Base-by-base conservation (phyloP, 805 yeast genomes). In the Clavispora phyllophila region DNA sequence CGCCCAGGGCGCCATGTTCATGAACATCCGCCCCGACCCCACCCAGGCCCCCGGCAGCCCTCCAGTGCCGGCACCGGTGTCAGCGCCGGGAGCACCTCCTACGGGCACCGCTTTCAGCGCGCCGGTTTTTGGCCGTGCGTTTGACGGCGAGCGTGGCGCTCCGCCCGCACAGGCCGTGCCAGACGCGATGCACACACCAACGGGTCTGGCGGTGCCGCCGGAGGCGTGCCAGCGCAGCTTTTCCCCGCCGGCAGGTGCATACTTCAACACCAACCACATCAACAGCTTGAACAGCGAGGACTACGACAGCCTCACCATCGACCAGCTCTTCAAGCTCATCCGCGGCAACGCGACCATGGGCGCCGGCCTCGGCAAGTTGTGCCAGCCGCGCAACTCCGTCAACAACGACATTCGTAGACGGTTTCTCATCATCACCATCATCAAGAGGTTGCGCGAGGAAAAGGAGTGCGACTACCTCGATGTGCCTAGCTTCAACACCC, bases 301-400 rank as follows among this genome's bases (percentile, higher is more conserved):
- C 45, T 67, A 62, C 48, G 73, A 69, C 24, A 63, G 53, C 40
- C 47, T 70, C 12, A 51, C 62, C 22, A 55, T 68, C 17, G 68
- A 61, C 17, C 70, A 68, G 49, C 56, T 68, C 36, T 59, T 70
- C 51, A 66, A 65, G 49, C 51, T 70, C 25, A 56, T 68, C n/a
- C 50, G 64, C 19, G 49, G 56, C 36, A 61, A 57, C 38, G 42
- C 46, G 34, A 23, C 15, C 8, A 26, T n/a, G n/a, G 36, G 12
- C 23, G 23, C 23, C 13, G 42, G 28, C 20, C n/a, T 37, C n/a
- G 38, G 43, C 13, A 17, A 29, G 6, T 3, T 29, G 10, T 9
- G n/a, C 20, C 20, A 15, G 20, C 33, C 20, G 20, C 45, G 37
- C 14, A 46, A 49, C 18, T 44, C 60, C 1, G 48, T 60, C 26